phyloP scores from a whole-genome alignment of 441 rosid genomes.

The Syzygium malaccense region DNA sequence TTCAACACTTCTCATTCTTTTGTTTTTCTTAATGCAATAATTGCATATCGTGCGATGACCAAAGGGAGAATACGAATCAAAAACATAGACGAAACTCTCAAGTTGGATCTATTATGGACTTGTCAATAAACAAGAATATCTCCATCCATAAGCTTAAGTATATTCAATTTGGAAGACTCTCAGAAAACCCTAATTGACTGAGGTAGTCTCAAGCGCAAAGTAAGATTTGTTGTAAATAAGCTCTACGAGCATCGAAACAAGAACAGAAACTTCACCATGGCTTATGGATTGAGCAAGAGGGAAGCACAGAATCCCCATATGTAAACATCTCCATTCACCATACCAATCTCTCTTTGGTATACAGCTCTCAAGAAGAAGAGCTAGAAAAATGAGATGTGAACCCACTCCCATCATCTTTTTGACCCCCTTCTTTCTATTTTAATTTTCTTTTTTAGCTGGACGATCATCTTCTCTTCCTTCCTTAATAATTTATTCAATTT shows the following conservation, averaged over 20 bases:
- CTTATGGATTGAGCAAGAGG: background rate
- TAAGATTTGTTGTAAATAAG: background rate
- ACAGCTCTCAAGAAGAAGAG: background rate
- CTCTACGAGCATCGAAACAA: background rate
- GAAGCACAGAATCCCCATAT: background rate
- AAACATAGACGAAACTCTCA: background rate
- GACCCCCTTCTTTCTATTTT: no score
- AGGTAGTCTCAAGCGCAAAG: background rate
- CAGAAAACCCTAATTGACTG: background rate
- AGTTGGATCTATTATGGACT: background rate
- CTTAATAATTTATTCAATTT: background rate
- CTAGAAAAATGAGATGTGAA: background rate
- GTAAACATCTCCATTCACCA: background rate
- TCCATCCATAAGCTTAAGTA: background rate
- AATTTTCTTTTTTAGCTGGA: background rate
- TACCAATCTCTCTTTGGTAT: background rate
- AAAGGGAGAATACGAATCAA: background rate
- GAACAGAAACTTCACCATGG: background rate
- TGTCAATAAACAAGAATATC: background rate
- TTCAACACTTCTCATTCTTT: background rate
- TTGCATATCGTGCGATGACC: background rate
- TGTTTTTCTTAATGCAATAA: background rate
- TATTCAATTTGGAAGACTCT: background rate
- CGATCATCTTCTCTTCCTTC: background rate
- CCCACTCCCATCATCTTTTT: background rate